A percentile compares a stretch with the other conserved stretches of the same genome.
Conservation (phyloP, 2,329 filamentous ascomycete genomes). For the Ustulina deusta region DNA sequence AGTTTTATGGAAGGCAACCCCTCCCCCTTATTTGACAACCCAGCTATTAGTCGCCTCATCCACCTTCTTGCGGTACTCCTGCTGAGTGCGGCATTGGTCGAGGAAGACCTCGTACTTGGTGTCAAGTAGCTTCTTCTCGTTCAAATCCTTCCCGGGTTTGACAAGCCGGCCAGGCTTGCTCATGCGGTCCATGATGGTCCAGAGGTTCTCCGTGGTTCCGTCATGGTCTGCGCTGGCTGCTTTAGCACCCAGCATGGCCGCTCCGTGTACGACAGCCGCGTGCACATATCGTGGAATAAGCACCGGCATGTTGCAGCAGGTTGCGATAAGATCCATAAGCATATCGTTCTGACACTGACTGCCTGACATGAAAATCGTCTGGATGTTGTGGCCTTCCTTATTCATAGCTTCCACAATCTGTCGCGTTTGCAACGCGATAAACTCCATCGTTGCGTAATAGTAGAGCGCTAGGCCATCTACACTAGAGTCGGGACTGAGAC, state of each 20-base stretch:
- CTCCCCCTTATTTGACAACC: slow-evolving; percentile 38
- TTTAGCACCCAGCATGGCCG: slow-evolving; percentile 97
- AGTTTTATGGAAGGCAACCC: not conserved
- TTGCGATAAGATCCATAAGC: slow-evolving; percentile 90
- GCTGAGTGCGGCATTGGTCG: slow-evolving; percentile 89
- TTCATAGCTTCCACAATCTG: slow-evolving; percentile 98
- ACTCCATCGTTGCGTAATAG: slow-evolving; percentile 98
- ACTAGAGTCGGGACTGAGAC: slow-evolving; percentile 86
- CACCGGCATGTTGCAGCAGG: slow-evolving; percentile 91
- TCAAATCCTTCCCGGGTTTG: slow-evolving; percentile 75
- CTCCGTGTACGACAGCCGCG: slow-evolving; percentile 96
- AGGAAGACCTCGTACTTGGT: slow-evolving; percentile 97
- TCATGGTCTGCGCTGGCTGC: slow-evolving; percentile 85
- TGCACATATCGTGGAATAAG: slow-evolving; percentile 94
- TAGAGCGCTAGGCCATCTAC: slow-evolving; percentile 88
- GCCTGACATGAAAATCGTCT: slow-evolving; percentile 98
- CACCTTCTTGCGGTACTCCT: slow-evolving; percentile 81
- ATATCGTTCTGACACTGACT: slow-evolving; percentile 97
- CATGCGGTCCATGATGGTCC: slow-evolving; percentile 98
- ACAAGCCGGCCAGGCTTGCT: slow-evolving; percentile 92
- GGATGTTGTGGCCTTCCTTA: slow-evolving; percentile 84
- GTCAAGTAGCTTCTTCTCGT: slow-evolving; percentile 82
- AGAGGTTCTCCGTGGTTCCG: slow-evolving; percentile 86
- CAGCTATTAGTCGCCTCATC: slow-evolving; percentile 68
- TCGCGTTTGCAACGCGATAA: slow-evolving; percentile 95